Evolutionary conservation across 1,284 basidiomycete species (phyloP), one percentile per base, ranked within the genome.

Genomic region (Uromyces viciae-fabae): DNA sequence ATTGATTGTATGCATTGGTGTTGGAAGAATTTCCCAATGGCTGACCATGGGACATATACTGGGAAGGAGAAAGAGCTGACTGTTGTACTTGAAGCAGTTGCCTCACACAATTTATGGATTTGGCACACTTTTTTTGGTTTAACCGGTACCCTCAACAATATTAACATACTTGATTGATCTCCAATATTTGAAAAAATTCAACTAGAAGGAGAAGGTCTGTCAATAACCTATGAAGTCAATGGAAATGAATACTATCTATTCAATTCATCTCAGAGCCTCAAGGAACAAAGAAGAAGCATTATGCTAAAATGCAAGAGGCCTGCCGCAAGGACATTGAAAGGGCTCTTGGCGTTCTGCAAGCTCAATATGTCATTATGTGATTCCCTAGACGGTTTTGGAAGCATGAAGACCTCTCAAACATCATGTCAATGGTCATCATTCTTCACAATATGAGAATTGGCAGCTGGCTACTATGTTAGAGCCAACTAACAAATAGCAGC

Each of bases 51-150:
- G 11, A 36, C n/a, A 15, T 66, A 42, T 25, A 31, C 28, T 3
- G 64, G 38, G 7, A 66, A 66, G 22, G 64, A 66, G 28, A 66
- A 42, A 40, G 46, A 52, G 19, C 19, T 46, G 31, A 72, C 46
- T 1, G 8, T 72, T 1, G 33, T 72, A 14, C 43, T 72, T 31
- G 69, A 72, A 42, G 69, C 43, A 19, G 69, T 72, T 43, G 69
- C 46, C 3, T 72, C n/a, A 5, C 14, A 72, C 15, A n/a, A 72
- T 14, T 28, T 72, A 2, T 72, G 69, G 69, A 31, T 52, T n/a
- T 72, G 69, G 69, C 43, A 72, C 25, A 19, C n/a, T 2, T 49
- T 72, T n/a, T 54, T 72, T 72, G 69, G 69, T 22, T 17, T 54
- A 9, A n/a, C 69, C 19, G 69, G 69, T 17, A 17, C 69, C 3